Evolutionary conservation across 805 yeast species (phyloP), one percentile per base, ranked within the genome.

Genomic region (Starmerella bombicola): DNA sequence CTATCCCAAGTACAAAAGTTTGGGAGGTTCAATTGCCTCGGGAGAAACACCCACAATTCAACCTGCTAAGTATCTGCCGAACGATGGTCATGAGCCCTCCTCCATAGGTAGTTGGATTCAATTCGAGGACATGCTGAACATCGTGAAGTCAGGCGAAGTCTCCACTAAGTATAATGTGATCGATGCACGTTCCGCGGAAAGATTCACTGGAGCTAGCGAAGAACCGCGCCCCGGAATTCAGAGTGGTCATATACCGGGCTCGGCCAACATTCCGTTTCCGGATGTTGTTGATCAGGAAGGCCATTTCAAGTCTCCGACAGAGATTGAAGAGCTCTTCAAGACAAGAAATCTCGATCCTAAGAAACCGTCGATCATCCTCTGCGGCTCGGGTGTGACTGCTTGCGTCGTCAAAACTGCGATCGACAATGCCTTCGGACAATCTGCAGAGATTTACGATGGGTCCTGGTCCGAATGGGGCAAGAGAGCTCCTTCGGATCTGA

Each of bases 321-420:
- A 70, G 33, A 55, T 88, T 29, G 43, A 56, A 5, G 54, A 61
- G 13, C 57, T 74, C 9, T 70, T 85, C 49, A 55, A 65, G 7
- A 63, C 61, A 31, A 58, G 69, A 30, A 62, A 64, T 3, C 52
- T 64, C 9, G 48, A 50, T 29, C 42, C 45, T 13, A 60, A 66
- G 15, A 78, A 79, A 53, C 86, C 83, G 10, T 74, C 81, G 16
- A 74, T 91, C 37, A 80, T 80, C 30, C 75, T 82, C 82, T 91
- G 98, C 58, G 98, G 97, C 22, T 79, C 96, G 0, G 98, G 97
- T 34, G 96, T 91, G 36, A 78, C 96, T 9, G 97, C 96, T 1
- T 83, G 88, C 48, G 76, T 91, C 30, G 69, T 88, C 34, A 79
- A 81, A 59, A 65, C 79, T 7, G 97, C 93, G 2, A 57, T 80